Percentiles rank a stretch among this genome's conserved stretches.
These are phyloP conservation scores for Erodium trifolium DNA, from an alignment of 441 rosid species.

Conservation along the genomic window DNA sequence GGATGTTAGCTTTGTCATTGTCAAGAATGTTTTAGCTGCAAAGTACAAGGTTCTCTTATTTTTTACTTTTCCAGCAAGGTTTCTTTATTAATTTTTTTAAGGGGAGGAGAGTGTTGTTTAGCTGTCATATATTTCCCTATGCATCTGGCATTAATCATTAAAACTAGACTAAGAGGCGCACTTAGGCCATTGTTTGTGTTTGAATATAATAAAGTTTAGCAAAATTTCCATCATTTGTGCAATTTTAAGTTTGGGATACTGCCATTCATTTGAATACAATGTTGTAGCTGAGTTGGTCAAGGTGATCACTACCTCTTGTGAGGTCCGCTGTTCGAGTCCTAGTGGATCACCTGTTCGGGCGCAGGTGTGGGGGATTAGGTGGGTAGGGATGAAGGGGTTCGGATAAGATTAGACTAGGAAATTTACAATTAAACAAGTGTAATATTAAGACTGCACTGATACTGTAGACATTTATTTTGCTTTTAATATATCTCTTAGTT, in stretches of 20 bases:
- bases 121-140: neutral
- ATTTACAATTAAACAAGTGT: neutral
- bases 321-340: neutral
- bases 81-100: conserved; percentile 6
- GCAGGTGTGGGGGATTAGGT: neutral
- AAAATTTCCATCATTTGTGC: neutral
- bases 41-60: conserved; percentile 68
- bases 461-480: conserved; percentile 6
- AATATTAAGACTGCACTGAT: neutral
- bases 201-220: neutral
- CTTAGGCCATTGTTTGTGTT: neutral
- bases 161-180: neutral
- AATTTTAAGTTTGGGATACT: conserved; percentile 6
- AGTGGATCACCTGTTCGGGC: neutral
- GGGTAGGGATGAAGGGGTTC: neutral
- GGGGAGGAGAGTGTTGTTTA: neutral
- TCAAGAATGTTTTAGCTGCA: conserved; percentile 88
- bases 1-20: conserved; percentile 83
- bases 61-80: conserved; percentile 14
- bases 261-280: neutral
- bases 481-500: neutral
- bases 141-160: neutral
- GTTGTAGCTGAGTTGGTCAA: neutral
- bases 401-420: too few species aligned
- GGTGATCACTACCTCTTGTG: neutral